Base-by-base conservation (phyloP, 345 rosid species). In the Gossypium longicalyx region DNA sequence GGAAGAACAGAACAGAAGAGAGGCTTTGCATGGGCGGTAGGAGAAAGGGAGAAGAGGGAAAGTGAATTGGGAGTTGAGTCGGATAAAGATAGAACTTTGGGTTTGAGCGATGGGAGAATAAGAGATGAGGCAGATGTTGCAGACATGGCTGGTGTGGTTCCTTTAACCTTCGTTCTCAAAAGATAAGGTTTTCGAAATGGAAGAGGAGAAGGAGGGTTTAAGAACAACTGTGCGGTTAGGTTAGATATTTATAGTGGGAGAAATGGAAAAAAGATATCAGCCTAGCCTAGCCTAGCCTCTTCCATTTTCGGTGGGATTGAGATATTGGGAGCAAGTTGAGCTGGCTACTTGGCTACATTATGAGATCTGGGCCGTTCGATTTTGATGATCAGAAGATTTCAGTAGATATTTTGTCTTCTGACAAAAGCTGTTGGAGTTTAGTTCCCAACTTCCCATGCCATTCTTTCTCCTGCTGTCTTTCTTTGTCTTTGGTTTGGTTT, bases 81-180 rank as follows among this genome's bases (percentile, higher is more conserved):
- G 81, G 66, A 68, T 67, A 81, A 70, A 56, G 86, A 83, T 41
- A 85, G 76, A 76, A 85, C 65, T 53, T 83, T 86, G 62, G 90
- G 86, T 73, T 84, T 83, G 70, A 91, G 82, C 57, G 88, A 75
- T 11, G 92, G 91, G 63, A 91, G 90, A 43, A 86, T 73, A 0
- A 89, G 90, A 9, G 94, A 89, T 2, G 94, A 83, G 73, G 95
- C 89, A 34, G 90, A 81, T 52, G 87, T 16, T 0, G 83, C 81
- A 76, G 97, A 80, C 95, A 92, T 92, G 82, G 85, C 81, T 80
- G 22, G 17, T n/a, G n/a, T 70, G 62, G 6, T 57, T 23, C 45
- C 34, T 27, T 17, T 10, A 16, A 45, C 45, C 72, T 27, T 51
- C 17, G 62, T 23, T 34, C 72, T 9, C 19, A 25, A 70, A 49